phyloP scores from a whole-genome alignment of 306 rosid species.

The Bauhinia variegata region DNA sequence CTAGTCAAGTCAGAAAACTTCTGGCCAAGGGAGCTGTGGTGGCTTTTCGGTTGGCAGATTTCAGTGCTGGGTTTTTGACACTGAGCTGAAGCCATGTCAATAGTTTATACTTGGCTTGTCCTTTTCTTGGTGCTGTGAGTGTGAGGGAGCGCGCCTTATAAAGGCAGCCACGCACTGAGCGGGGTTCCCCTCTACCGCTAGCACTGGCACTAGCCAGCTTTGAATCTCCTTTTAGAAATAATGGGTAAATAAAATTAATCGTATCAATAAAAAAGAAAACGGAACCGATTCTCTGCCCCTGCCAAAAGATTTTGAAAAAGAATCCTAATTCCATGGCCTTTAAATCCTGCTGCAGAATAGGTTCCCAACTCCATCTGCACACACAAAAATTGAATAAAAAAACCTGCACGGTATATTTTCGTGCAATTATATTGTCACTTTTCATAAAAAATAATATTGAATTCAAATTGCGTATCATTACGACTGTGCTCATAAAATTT shows the following conservation, averaged over 20 bases:
- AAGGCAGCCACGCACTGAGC: slow-evolving; percentile 27
- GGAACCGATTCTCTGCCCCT: slow-evolving; percentile 42
- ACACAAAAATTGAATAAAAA: slow-evolving; percentile 16
- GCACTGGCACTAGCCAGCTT: slow-evolving; percentile 20
- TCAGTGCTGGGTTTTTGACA: slow-evolving; percentile 39
- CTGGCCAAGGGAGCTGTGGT: slow-evolving; percentile 46
- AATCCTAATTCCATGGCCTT: slow-evolving; percentile 37
- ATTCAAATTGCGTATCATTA: no score
- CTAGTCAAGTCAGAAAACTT: slow-evolving; percentile 43
- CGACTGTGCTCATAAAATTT: no score
- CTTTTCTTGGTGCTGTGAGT: slow-evolving; percentile 29
- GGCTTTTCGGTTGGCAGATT: slow-evolving; percentile 44
- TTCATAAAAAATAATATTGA: no score
- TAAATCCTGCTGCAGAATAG: slow-evolving; percentile 31
- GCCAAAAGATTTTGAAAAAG: slow-evolving; percentile 9
- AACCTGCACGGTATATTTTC: background rate
- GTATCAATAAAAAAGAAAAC: slow-evolving; percentile 3
- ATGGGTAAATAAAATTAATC: slow-evolving; percentile 5
- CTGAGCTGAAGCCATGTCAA: slow-evolving; percentile 57
- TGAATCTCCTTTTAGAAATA: slow-evolving; percentile 33
- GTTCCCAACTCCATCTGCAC: slow-evolving; percentile 37
- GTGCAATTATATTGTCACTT: no score
- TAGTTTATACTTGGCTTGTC: slow-evolving; percentile 7
- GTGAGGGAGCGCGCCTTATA: slow-evolving; percentile 35
- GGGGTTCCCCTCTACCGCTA: slow-evolving; percentile 16